phyloP scores from a whole-genome alignment of 306 rosid genomes.

The Hippophae rhamnoides region DNA sequence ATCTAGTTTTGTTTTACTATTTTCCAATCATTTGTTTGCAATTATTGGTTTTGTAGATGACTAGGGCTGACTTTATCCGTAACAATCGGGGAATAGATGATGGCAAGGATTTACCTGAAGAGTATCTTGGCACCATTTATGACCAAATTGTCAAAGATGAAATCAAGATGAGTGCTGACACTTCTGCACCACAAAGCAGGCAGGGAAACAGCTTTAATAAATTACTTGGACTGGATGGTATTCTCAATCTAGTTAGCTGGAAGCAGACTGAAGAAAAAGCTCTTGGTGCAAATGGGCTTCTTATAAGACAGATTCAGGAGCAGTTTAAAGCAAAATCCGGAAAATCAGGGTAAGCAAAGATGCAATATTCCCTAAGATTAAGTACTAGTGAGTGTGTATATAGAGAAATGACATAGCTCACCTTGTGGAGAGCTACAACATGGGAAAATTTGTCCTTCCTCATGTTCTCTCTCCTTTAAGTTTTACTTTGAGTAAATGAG shows the following conservation, averaged over 20 bases:
- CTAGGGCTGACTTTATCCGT: conserved; percentile 89
- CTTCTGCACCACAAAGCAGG: conserved; percentile 87
- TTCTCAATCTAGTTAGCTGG: conserved; percentile 91
- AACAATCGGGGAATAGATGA: conserved; percentile 97
- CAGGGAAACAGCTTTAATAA: conserved; percentile 88
- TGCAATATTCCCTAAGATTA: conserved; percentile 1
- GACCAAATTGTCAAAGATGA: conserved; percentile 88
- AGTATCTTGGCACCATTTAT: conserved; percentile 79
- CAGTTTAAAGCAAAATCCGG: conserved; percentile 87
- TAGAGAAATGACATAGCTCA: conserved; percentile 2
- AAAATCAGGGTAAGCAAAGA: conserved; percentile 87
- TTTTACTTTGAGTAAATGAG: too few species aligned
- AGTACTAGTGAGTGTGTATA: conserved; percentile 10
- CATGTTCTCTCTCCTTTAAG: too few species aligned
- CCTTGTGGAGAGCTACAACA: too few species aligned
- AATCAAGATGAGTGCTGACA: conserved; percentile 86
- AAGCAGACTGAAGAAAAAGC: conserved; percentile 95
- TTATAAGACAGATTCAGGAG: conserved; percentile 89
- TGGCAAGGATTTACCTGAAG: conserved; percentile 93
- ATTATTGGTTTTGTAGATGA: conserved; percentile 65
- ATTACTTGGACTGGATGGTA: conserved; percentile 89
- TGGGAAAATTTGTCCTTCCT: too few species aligned
- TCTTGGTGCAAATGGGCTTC: conserved; percentile 91
- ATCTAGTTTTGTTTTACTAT: conserved; percentile 8
- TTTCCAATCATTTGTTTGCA: conserved; percentile 24